Evolutionary conservation across 208 protist genomes (phyloP).

Genomic region (Trypanosoma cruzi): DNA sequence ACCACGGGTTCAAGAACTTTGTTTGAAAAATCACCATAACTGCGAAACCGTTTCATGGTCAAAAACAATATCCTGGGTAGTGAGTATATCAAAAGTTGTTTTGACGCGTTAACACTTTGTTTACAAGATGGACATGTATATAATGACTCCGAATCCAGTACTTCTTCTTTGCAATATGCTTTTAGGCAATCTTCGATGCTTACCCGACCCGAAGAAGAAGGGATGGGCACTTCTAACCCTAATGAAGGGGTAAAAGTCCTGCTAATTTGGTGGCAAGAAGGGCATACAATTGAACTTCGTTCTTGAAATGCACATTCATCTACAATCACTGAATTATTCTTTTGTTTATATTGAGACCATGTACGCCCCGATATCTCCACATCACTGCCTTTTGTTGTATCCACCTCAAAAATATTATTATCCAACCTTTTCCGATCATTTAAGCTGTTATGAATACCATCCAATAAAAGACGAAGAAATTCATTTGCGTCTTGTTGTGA

Average conservation of each 20-base stretch:
- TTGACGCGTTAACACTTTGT: conserved; percentile 66
- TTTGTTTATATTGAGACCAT: conserved; percentile 76
- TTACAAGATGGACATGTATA: conserved; percentile 71
- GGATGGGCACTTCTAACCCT: conserved; percentile 81
- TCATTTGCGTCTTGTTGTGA: conserved; percentile 94
- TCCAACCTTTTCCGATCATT: conserved; percentile 62
- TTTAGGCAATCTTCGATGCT: conserved; percentile 79
- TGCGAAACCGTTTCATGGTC: conserved; percentile 85
- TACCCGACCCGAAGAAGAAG: conserved; percentile 15
- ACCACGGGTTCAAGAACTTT: conserved; percentile 64
- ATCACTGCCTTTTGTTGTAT: conserved; percentile 76
- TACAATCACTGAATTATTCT: conserved; percentile 95
- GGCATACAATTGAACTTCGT: conserved; percentile 66
- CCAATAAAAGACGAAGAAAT: conserved; percentile 92
- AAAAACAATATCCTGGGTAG: conserved; percentile 80
- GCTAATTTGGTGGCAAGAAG: conserved; percentile 57
- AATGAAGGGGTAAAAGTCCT: conserved; percentile 60
- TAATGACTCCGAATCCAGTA: conserved; percentile 64
- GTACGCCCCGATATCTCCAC: conserved; percentile 68
- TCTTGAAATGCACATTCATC: conserved; percentile 87
- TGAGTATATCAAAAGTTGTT: conserved; percentile 81
- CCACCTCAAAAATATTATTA: conserved; percentile 44
- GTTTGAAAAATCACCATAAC: conserved; percentile 76
- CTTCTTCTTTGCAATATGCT: conserved; percentile 76
- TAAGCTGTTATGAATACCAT: conserved; percentile 91